phyloP scores from a whole-genome alignment of 1,284 basidiomycete species.

The Inonotus obliquus region DNA sequence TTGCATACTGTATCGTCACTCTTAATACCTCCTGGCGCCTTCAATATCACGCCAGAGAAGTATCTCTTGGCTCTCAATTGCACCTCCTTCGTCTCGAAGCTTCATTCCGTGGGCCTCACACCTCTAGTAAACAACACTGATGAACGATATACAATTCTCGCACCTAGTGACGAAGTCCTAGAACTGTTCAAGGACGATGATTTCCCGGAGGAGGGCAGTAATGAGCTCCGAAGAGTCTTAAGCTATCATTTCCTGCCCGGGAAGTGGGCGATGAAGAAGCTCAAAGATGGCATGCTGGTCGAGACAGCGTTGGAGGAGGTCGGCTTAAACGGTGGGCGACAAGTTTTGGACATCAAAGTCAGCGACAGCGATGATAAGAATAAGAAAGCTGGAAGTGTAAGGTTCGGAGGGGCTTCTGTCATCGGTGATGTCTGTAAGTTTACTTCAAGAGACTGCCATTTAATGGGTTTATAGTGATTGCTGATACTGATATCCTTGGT shows the following conservation, averaged over 20 bases:
- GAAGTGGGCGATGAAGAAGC: slow-evolving; percentile 61
- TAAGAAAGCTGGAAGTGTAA: slow-evolving; percentile 50
- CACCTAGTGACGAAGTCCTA: slow-evolving; percentile 85
- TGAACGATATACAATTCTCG: slow-evolving; percentile 75
- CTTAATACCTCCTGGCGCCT: slow-evolving; percentile 71
- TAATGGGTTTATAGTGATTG: slow-evolving; percentile 3
- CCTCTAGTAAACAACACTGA: slow-evolving; percentile 76
- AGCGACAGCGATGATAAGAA: slow-evolving; percentile 40
- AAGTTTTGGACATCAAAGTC: slow-evolving; percentile 74
- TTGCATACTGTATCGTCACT: slow-evolving; percentile 85
- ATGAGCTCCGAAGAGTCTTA: slow-evolving; percentile 61
- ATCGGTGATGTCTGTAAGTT: slow-evolving; percentile 71
- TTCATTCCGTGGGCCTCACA: slow-evolving; percentile 79
- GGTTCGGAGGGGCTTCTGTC: slow-evolving; percentile 82
- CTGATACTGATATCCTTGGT: slow-evolving; percentile 19
- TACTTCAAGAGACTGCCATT: not conserved
- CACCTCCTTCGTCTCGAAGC: slow-evolving; percentile 82
- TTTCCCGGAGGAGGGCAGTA: slow-evolving; percentile 60
- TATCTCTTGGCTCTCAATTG: slow-evolving; percentile 88
- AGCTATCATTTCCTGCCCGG: slow-evolving; percentile 89
- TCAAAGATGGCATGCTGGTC: slow-evolving; percentile 71
- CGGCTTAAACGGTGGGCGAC: slow-evolving; percentile 61
- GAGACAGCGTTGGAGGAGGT: slow-evolving; percentile 72
- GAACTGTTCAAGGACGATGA: slow-evolving; percentile 42
- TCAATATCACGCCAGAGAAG: slow-evolving; percentile 90